Conservation (phyloP, 495 filamentous ascomycete species). For the Chlorociboria aeruginascens region DNA sequence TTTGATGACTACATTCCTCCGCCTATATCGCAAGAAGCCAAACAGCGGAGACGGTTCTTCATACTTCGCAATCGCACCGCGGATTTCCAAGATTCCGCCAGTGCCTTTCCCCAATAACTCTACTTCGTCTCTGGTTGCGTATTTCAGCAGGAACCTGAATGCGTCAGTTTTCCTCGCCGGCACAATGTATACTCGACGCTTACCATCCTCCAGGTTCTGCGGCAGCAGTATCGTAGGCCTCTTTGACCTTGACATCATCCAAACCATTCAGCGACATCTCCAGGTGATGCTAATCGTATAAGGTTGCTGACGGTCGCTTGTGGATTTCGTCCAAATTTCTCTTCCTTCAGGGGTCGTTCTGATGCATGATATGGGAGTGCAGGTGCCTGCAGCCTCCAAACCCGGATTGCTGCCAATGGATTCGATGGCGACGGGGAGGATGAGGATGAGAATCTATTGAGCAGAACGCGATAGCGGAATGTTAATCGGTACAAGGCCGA, state of each 20-base stretch:
- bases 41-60: conserved; percentile 79
- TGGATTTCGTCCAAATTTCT: no score
- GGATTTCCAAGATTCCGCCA: conserved; percentile 76
- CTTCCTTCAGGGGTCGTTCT: no score
- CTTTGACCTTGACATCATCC: conserved; percentile 67
- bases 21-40: conserved; percentile 80
- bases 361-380: no score
- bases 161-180: background rate
- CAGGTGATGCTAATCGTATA: conserved; percentile 3
- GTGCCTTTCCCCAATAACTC: conserved; percentile 65
- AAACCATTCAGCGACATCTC: conserved; percentile 95
- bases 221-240: conserved; percentile 71
- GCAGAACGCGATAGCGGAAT: no score
- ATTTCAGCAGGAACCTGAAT: conserved; percentile 86
- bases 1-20: conserved; percentile 83
- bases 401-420: no score
- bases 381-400: no score
- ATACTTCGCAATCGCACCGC: conserved; percentile 64
- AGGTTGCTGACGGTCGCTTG: no score
- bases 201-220: conserved; percentile 92
- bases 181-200: conserved; percentile 21
- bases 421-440: no score
- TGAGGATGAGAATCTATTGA: no score
- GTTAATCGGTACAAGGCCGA: no score
- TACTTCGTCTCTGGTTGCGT: conserved; percentile 78